Evolutionary conservation across 2,329 filamentous ascomycete species (phyloP).

Genomic region (Colletotrichum aenigma): DNA sequence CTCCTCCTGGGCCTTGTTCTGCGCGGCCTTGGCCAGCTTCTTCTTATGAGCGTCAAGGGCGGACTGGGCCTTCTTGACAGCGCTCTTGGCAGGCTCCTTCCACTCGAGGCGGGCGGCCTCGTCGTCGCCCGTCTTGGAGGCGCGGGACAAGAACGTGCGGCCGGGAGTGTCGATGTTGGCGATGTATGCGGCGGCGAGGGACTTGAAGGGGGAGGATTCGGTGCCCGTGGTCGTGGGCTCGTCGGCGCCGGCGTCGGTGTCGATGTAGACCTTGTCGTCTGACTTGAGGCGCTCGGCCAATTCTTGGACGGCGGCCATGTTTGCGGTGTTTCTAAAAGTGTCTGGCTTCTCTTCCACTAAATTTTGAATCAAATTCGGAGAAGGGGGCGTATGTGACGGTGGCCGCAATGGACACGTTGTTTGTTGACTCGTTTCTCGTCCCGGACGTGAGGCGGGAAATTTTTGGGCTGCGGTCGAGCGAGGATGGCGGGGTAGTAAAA

Average conservation of each 20-base stretch:
- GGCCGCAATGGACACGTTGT: neutral
- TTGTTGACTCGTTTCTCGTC: constrained; percentile 5
- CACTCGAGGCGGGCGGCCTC: constrained; percentile 68
- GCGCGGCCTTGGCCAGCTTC: constrained; percentile 80
- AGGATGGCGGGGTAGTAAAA: constrained; percentile 23
- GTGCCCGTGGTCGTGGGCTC: constrained; percentile 70
- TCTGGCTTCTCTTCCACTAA: neutral
- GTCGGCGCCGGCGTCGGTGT: constrained; percentile 80
- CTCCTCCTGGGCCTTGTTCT: constrained; percentile 72
- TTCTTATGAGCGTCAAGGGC: constrained; percentile 79
- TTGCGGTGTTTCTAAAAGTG: neutral
- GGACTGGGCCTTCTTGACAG: constrained; percentile 82
- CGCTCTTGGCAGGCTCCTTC: constrained; percentile 84
- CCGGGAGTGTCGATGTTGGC: constrained; percentile 65
- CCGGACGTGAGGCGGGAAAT: neutral
- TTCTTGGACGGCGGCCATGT: constrained; percentile 51
- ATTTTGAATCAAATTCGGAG: neutral
- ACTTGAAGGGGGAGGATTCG: constrained; percentile 80
- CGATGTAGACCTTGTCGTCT: constrained; percentile 69
- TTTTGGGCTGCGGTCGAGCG: constrained; percentile 13
- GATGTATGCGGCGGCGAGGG: constrained; percentile 77
- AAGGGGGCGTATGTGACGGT: neutral
- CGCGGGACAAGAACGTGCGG: constrained; percentile 70
- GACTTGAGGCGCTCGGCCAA: constrained; percentile 55
- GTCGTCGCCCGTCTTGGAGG: constrained; percentile 71